phyloP scores from a whole-genome alignment of 768 basidiomycete species.

The Leucogyrophana mollusca region DNA sequence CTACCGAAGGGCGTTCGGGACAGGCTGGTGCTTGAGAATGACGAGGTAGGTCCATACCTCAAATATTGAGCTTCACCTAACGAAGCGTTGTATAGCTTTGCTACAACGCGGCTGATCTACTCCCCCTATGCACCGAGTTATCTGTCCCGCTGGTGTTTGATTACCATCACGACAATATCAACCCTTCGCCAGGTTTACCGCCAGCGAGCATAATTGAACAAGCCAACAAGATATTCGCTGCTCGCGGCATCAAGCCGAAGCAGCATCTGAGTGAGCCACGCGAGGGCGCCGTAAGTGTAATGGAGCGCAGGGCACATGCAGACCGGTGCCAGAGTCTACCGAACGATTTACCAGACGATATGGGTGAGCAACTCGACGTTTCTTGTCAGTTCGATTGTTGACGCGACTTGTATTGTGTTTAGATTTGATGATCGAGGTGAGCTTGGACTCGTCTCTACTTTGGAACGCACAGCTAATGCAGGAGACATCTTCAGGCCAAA shows the following conservation, averaged over 20 bases:
- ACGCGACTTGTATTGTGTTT: constrained; percentile 18
- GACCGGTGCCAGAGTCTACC: constrained; percentile 77
- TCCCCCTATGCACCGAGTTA: constrained; percentile 85
- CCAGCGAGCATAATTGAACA: constrained; percentile 68
- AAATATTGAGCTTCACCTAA: not conserved
- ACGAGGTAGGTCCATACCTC: constrained; percentile 57
- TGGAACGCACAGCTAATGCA: not conserved
- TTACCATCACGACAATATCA: constrained; percentile 81
- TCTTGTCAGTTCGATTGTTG: not conserved
- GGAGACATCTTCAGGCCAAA: constrained; percentile 57
- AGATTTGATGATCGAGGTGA: constrained; percentile 84
- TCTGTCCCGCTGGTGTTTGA: constrained; percentile 73
- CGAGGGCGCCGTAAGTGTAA: constrained; percentile 77
- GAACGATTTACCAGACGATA: constrained; percentile 59
- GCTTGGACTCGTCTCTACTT: not conserved
- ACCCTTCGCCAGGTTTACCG: constrained; percentile 53
- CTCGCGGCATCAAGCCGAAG: constrained; percentile 82
- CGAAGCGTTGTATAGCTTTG: constrained; percentile 48
- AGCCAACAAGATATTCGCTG: constrained; percentile 70
- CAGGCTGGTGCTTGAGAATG: constrained; percentile 89
- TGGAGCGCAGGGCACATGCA: constrained; percentile 86
- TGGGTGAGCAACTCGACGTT: constrained; percentile 47
- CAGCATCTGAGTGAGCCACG: constrained; percentile 92
- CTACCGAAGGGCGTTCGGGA: constrained; percentile 64
- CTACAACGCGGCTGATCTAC: constrained; percentile 84